A percentile compares a stretch with the other conserved stretches of the same genome.
Evolutionary conservation across 345 rosid genomes (phyloP).

Genomic region (Gynandropsis gynandra): DNA sequence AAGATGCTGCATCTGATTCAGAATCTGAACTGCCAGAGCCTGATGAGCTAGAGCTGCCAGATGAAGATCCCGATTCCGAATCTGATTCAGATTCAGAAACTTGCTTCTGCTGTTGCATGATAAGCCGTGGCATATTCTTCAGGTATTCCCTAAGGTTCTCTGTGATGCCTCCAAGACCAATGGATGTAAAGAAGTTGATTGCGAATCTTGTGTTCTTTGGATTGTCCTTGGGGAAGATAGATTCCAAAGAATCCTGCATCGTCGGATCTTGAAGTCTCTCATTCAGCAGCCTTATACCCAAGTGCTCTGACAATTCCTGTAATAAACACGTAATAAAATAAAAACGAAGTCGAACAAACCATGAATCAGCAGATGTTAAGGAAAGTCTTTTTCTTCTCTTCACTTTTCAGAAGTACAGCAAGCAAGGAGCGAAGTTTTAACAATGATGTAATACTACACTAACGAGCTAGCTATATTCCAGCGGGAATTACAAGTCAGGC

Average conservation of each 20-base stretch:
- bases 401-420: too few species aligned
- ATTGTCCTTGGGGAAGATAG: conserved; percentile 61
- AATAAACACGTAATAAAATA: conserved; percentile 12
- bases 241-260: conserved; percentile 49
- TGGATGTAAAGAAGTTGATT: conserved; percentile 65
- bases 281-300: conserved; percentile 48
- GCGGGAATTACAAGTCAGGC: background rate
- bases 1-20: conserved; percentile 11
- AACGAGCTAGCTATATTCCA: background rate
- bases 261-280: conserved; percentile 50
- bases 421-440: too few species aligned
- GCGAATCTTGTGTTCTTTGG: conserved; percentile 56
- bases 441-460: background rate
- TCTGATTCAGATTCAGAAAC: conserved; percentile 27
- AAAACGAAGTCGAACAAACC: too few species aligned
- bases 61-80: background rate
- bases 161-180: conserved; percentile 70
- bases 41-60: conserved; percentile 26
- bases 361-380: too few species aligned
- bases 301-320: conserved; percentile 58
- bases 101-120: conserved; percentile 47
- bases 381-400: too few species aligned
- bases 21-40: conserved; percentile 13
- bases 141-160: conserved; percentile 49
- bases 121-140: conserved; percentile 58